Percentiles rank a stretch among this genome's conserved stretches.
phyloP scores from a whole-genome alignment of 345 rosid genomes.

The Gossypium herbaceum region DNA sequence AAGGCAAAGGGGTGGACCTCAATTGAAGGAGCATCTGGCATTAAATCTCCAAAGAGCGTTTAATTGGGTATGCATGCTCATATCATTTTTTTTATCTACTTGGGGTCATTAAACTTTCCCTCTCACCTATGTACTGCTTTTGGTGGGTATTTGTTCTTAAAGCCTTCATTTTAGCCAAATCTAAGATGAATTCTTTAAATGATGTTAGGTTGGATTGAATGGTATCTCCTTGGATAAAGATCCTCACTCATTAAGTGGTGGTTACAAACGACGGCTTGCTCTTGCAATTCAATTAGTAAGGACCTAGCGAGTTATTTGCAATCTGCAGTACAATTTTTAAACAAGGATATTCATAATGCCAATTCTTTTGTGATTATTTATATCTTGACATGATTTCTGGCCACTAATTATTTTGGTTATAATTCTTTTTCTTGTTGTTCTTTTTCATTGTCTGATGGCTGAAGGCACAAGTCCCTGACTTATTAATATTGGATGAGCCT shows the following conservation, averaged over 20 bases:
- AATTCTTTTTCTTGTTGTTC: neutral
- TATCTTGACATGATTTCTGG: neutral
- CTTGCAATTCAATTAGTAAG: conserved; percentile 84
- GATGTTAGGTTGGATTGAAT: conserved; percentile 75
- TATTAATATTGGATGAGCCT: conserved; percentile 87
- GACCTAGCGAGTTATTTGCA: conserved; percentile 12
- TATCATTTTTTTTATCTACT: conserved; percentile 10
- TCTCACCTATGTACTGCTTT: neutral
- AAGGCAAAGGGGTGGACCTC: conserved; percentile 59
- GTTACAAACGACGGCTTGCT: conserved; percentile 91
- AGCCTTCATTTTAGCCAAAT: neutral
- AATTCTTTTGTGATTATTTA: neutral
- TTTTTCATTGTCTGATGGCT: neutral
- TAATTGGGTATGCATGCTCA: conserved; percentile 52
- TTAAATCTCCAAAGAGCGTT: conserved; percentile 80
- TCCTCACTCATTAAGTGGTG: conserved; percentile 89
- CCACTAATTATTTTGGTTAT: neutral
- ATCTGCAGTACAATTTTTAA: neutral
- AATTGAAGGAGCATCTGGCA: conserved; percentile 59
- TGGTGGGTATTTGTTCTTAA: conserved; percentile 1
- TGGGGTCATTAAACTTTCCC: neutral
- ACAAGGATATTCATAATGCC: neutral
- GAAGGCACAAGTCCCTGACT: conserved; percentile 80
- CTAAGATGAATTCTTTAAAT: conserved; percentile 16
- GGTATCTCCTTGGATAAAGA: conserved; percentile 76